Percentiles rank a stretch among this genome's conserved stretches.
These are phyloP conservation scores for Boletus huronensis DNA, from an alignment of 768 basidiomycete genomes.

Conservation along the genomic window DNA sequence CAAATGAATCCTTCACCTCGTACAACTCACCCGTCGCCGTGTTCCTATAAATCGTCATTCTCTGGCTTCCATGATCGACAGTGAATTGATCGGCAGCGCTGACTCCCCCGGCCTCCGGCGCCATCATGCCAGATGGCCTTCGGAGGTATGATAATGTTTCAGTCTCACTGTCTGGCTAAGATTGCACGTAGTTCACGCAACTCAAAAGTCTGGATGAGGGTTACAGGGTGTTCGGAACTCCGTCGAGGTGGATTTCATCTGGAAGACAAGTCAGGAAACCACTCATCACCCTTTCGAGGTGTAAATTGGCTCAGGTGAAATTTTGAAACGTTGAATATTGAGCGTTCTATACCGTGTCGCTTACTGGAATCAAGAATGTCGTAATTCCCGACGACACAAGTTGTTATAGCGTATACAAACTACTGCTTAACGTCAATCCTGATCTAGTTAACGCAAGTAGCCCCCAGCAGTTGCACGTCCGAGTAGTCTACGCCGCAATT, in stretches of 20 bases:
- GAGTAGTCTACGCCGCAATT: conserved; percentile 1
- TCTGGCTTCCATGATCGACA: not conserved
- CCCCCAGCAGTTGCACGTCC: not conserved
- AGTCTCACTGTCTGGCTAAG: not conserved
- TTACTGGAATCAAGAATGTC: not conserved
- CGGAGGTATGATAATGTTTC: not conserved
- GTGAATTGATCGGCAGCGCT: not conserved
- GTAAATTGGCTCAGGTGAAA: not conserved
- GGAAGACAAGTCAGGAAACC: not conserved
- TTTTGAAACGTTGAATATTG: too few species aligned
- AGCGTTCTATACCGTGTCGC: not conserved
- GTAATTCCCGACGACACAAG: not conserved
- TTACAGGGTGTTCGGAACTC: not conserved
- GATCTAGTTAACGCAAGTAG: not conserved
- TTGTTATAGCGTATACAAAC: not conserved
- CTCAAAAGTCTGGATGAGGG: not conserved
- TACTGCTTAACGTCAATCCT: not conserved
- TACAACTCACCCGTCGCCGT: not conserved
- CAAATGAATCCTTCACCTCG: not conserved
- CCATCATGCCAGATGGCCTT: not conserved
- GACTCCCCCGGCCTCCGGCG: not conserved
- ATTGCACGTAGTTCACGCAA: not conserved
- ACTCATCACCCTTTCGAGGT: not conserved
- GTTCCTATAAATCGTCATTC: not conserved
- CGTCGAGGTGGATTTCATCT: not conserved